A percentile compares a stretch with the other conserved stretches of the same genome.
Conservation (phyloP, 1,284 basidiomycete genomes). For the Apiotrichum veenhuisii region DNA sequence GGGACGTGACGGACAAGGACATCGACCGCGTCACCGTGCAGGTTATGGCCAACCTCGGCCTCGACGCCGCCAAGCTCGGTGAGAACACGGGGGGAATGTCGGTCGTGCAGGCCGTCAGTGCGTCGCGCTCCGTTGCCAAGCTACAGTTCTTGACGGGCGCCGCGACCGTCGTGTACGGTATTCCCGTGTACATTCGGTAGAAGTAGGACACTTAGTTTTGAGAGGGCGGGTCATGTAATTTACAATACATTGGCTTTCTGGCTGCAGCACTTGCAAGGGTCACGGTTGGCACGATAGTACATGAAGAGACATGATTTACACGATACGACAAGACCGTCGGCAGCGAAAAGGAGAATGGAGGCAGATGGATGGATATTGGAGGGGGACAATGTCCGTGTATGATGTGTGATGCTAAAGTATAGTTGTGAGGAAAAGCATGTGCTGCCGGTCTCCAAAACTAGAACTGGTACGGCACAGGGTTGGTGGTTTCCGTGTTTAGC, state of each 20-base stretch:
- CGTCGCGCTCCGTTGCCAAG: conserved; percentile 75
- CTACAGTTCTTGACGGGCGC: conserved; percentile 94
- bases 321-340: neutral
- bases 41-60: conserved; percentile 70
- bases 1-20: conserved; percentile 98
- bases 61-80: conserved; percentile 48
- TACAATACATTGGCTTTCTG: no score
- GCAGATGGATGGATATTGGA: neutral
- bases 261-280: neutral
- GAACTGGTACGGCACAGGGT: no score
- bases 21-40: conserved; percentile 86
- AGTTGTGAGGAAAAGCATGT: no score
- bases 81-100: conserved; percentile 48
- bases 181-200: conserved; percentile 56
- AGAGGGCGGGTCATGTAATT: neutral
- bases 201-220: neutral
- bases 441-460: no score
- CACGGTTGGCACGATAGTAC: neutral
- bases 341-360: neutral
- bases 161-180: conserved; percentile 88
- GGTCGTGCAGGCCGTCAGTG: conserved; percentile 72
- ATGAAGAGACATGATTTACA: neutral
- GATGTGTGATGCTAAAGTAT: neutral
- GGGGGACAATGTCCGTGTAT: neutral
- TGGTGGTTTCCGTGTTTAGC: no score